Conservation (phyloP, 1,284 basidiomycete species). For the Boletellus dicymbophilus region DNA sequence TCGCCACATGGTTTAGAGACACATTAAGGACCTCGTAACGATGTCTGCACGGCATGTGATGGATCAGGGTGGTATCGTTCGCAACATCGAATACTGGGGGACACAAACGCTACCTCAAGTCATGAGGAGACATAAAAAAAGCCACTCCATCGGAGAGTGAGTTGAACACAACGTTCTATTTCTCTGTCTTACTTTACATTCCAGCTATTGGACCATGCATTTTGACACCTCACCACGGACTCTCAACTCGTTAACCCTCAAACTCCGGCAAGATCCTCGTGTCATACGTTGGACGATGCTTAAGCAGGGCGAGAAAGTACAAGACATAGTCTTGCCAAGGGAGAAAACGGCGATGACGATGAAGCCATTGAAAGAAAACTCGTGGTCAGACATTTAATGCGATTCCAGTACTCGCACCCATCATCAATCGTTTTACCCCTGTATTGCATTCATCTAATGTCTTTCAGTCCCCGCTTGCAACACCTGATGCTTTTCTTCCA, state of each 20-base stretch:
- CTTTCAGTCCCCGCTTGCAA: not conserved
- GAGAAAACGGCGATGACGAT: conserved; percentile 38
- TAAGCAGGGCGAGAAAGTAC: conserved; percentile 75
- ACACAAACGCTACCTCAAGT: conserved; percentile 74
- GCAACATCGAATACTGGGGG: conserved; percentile 77
- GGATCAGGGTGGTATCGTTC: conserved; percentile 79
- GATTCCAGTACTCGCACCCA: not conserved
- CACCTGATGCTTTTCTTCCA: not conserved
- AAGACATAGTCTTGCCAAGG: conserved; percentile 55
- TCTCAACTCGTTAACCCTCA: conserved; percentile 60
- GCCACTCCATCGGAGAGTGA: conserved; percentile 75
- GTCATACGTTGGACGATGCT: conserved; percentile 84
- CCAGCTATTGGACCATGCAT: conserved; percentile 87
- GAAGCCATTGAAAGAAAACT: conserved; percentile 21
- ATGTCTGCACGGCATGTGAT: conserved; percentile 76
- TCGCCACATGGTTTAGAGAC: conserved; percentile 47
- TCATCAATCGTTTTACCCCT: not conserved
- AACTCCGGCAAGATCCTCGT: conserved; percentile 77
- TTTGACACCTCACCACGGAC: conserved; percentile 83
- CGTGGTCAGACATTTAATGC: conserved; percentile 29
- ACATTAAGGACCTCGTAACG: conserved; percentile 76
- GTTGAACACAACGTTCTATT: conserved; percentile 35
- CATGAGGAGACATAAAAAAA: conserved; percentile 70
- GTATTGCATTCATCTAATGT: conserved; percentile 6
- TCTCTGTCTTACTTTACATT: conserved; percentile 10